Percentiles rank a stretch among this genome's conserved stretches.
Conservation (phyloP, 2,329 filamentous ascomycete species). For the Samsoniella hepiali region DNA sequence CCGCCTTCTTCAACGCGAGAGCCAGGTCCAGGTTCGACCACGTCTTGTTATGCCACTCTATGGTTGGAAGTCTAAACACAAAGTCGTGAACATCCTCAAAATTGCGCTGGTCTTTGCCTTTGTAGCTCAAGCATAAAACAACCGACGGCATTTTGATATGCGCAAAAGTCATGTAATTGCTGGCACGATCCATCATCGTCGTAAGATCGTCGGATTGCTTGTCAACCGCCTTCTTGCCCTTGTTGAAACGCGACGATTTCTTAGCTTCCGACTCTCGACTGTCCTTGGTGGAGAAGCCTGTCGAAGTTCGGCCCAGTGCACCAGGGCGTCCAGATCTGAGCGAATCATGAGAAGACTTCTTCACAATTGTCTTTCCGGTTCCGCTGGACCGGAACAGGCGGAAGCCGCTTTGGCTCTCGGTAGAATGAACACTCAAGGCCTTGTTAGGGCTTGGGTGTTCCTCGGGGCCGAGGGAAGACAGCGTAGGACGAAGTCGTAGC, state of each 20-base stretch:
- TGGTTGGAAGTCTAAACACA: conserved; percentile 88
- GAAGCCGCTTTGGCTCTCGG: conserved; percentile 47
- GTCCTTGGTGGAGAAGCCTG: conserved; percentile 43
- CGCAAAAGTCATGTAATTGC: conserved; percentile 95
- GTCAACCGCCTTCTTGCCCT: conserved; percentile 51
- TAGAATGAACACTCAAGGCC: conserved; percentile 47
- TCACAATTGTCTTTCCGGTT: conserved; percentile 43
- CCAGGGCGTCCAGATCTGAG: conserved; percentile 45
- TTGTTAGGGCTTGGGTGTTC: conserved; percentile 41
- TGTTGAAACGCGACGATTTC: conserved; percentile 53
- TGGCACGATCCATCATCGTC: conserved; percentile 93
- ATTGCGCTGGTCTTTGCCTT: conserved; percentile 92
- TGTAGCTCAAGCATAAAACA: conserved; percentile 92
- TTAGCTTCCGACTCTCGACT: conserved; percentile 41
- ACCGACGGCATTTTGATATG: conserved; percentile 95
- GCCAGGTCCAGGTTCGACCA: conserved; percentile 98
- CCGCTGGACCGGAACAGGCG: conserved; percentile 47
- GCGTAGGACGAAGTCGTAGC: conserved; percentile 76
- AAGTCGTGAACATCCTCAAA: conserved; percentile 97
- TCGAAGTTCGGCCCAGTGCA: conserved; percentile 38
- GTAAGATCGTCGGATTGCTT: conserved; percentile 83
- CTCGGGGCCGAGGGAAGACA: conserved; percentile 54
- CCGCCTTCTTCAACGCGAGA: conserved; percentile 87
- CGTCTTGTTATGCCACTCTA: conserved; percentile 98
- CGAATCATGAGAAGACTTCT: conserved; percentile 57